Base-by-base conservation (phyloP, 2,329 filamentous ascomycete genomes). In the Claviceps purpurea region DNA sequence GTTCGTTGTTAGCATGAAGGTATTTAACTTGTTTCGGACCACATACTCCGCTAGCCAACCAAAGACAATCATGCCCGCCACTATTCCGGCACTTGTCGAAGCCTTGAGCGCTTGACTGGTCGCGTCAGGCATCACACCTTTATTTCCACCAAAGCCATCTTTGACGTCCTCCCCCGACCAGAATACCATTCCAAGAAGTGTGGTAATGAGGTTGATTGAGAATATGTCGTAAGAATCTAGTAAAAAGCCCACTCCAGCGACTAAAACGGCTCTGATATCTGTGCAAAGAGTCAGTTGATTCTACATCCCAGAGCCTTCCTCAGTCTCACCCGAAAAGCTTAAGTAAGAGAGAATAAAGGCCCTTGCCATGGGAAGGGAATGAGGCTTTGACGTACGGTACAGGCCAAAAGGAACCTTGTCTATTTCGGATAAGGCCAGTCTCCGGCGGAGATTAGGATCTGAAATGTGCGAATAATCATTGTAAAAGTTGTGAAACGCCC, bases 181-280 rank as follows among this genome's bases (percentile, higher is more conserved):
- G 65, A 84, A 93, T 48, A 89, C 85, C 14, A 90, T 75, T 45
- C 87, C 87, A 14, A 91, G 69, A 64, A 90, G 79, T 46, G 75
- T 76, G 1, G 81, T 84, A 48, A 86, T 77, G 47, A 90, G 72
- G 64, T 85, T 87, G 65, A 89, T 86, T 61, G 87, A 84, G 65
- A 93, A 93, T 59, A 89, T 87, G 58, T 79, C 81, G 69, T 91
- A 91, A 13, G 85, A 84, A 65, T 90, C 87, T 47, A 87, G 84
- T 64, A 91, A 89, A 73, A 93, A 91, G 50, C 87, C 87, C 54
- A 88, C 82, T 48, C 87, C 87, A 26, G 87, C 86, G 2, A 91
- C 86, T 6, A 86, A 67, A 3, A 89, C 76, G 51, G 85, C 83
- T 47, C 86, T 79, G 26, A 89, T 73, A 68, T 90, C 69, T 73